Evolutionary conservation across 1,139 yeast species (phyloP), one percentile per base, ranked within the genome.

Genomic region (Kazachstania sp.): DNA sequence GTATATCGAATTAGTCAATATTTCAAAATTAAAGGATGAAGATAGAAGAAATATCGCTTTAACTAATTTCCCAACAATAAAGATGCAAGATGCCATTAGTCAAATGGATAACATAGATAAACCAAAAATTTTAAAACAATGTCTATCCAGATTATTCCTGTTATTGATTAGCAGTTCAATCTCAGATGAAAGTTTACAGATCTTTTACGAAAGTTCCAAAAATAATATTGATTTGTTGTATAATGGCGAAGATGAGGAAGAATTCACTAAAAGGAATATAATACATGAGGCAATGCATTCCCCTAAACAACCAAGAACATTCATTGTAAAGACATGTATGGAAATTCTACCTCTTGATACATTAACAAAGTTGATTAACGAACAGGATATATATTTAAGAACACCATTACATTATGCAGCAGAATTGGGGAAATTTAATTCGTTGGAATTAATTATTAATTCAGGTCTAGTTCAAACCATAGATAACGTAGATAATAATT

Each of bases 321-420:
- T 69, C 45, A 62, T 70, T 19, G 50, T 70, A 19, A 46, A 52
- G 23, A 59, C 59, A 44, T 60, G 64, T 3, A 39, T 61, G 7
- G 34, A 39, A 15, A 41, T 35, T 7, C 31, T 54, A 8, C 43
- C 54, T 11, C 31, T 47, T 38, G 56, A 54, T 29, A 53, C 47
- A 29, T 61, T 59, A 18, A 50, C 54, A 23, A 50, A 48, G 47
- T 60, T 58, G 59, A 59, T 67, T 58, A 66, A 74, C 48, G 64
- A 71, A 15, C 71, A 70, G 51, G 78, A 75, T 51, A 64, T 73
- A 39, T 82, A 85, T 55, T 95, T 95, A 4, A 75, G 94, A 55
- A 81, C 83, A 3, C 90, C 97, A 37, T 68, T 92, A 13, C 97
- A 92, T 65, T 87, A 90, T 63, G 95, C 96, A 1, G 78, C 95